Conservation (phyloP, 1,284 basidiomycete genomes). For the Austroboletus niveus region DNA sequence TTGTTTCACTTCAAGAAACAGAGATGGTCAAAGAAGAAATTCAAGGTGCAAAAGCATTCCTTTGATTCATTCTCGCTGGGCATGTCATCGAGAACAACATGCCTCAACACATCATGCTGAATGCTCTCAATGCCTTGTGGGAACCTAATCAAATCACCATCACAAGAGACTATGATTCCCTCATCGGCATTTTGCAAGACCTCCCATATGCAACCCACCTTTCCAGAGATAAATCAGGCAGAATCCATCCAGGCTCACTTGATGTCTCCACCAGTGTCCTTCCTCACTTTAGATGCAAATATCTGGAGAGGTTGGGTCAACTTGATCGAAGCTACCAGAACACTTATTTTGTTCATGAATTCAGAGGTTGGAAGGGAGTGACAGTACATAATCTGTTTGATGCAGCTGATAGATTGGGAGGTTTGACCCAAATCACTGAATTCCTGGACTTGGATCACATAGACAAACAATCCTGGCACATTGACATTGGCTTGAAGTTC, state of each 20-base stretch:
- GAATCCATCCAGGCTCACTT: background rate
- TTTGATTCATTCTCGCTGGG: background rate
- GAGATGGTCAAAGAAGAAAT: no score
- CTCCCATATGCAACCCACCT: background rate
- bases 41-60: no score
- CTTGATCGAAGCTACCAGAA: slow-evolving; percentile 1
- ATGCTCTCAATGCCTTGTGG: no score
- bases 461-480: background rate
- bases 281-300: background rate
- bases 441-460: background rate
- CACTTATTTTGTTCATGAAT: slow-evolving; percentile 16
- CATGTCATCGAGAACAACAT: background rate
- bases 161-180: background rate
- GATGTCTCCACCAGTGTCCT: slow-evolving; percentile 4
- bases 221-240: background rate
- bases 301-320: background rate
- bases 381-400: slow-evolving; percentile 1
- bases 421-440: background rate
- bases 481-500: background rate
- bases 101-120: background rate
- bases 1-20: no score
- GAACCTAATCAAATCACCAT: no score
- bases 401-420: background rate
- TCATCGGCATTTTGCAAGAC: background rate
- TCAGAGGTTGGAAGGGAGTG: slow-evolving; percentile 8